phyloP scores from a whole-genome alignment of 805 yeast species.

The Cyberlindnera euphorbiiphila region DNA sequence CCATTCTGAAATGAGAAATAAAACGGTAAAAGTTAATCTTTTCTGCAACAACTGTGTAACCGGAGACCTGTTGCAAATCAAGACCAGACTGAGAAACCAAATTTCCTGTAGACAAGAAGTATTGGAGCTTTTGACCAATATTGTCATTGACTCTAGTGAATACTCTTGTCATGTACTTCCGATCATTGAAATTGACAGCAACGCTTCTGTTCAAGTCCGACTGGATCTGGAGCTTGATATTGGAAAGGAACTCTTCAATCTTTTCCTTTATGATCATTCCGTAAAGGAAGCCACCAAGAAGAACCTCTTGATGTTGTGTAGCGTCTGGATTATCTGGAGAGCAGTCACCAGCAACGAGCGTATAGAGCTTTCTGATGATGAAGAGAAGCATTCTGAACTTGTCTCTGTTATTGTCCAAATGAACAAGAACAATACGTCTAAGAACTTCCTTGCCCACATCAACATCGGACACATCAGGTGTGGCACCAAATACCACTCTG shows the following conservation, averaged over 20 bases:
- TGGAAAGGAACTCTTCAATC: slow-evolving; percentile 84
- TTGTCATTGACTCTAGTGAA: slow-evolving; percentile 82
- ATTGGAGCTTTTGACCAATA: slow-evolving; percentile 91
- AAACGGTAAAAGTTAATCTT: slow-evolving; percentile 96
- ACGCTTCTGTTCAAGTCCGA: slow-evolving; percentile 76
- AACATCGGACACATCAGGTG: slow-evolving; percentile 82
- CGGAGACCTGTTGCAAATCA: slow-evolving; percentile 96
- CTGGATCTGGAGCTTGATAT: slow-evolving; percentile 67
- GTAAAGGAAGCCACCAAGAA: slow-evolving; percentile 91
- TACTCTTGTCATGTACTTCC: slow-evolving; percentile 77
- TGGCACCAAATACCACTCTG: slow-evolving; percentile 86
- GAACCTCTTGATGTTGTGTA: slow-evolving; percentile 95
- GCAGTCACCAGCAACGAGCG: slow-evolving; percentile 96
- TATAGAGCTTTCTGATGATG: slow-evolving; percentile 92
- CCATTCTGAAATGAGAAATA: slow-evolving; percentile 98
- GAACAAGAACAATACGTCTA: slow-evolving; percentile 83
- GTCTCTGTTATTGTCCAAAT: slow-evolving; percentile 67
- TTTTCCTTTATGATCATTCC: slow-evolving; percentile 97
- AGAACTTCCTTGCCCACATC: slow-evolving; percentile 89
- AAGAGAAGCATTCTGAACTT: slow-evolving; percentile 85
- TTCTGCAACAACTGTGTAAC: slow-evolving; percentile 98
- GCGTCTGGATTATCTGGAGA: slow-evolving; percentile 98
- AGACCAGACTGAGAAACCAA: slow-evolving; percentile 95
- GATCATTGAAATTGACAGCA: slow-evolving; percentile 78
- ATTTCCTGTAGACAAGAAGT: slow-evolving; percentile 95